These are phyloP conservation scores for Fusarium albidum DNA, from an alignment of 2,329 filamentous ascomycete species.

Conservation along the genomic window DNA sequence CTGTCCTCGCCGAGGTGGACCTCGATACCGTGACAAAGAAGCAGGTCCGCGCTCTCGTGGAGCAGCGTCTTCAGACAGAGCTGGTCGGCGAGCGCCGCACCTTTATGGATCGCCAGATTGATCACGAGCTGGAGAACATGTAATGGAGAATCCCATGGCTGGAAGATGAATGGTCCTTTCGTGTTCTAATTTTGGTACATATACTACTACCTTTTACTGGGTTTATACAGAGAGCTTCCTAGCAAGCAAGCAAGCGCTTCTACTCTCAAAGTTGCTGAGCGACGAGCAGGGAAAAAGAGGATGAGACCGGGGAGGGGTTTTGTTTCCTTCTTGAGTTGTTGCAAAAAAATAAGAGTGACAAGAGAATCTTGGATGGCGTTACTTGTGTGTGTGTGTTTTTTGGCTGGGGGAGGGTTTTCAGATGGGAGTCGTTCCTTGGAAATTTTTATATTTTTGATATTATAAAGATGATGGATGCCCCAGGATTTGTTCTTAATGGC, in stretches of 20 bases:
- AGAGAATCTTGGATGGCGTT: conserved; percentile 31
- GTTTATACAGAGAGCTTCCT: conserved; percentile 22
- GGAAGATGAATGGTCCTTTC: conserved; percentile 16
- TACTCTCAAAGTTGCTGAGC: conserved; percentile 16
- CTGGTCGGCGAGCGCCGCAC: conserved; percentile 83
- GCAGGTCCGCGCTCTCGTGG: conserved; percentile 88
- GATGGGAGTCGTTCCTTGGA: conserved; percentile 37
- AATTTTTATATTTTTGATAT: conserved; percentile 28
- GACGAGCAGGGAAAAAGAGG: conserved; percentile 11
- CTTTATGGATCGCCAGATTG: conserved; percentile 93
- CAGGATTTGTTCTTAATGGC: conserved; percentile 32
- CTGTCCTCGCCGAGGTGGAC: conserved; percentile 86
- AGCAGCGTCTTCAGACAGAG: conserved; percentile 92
- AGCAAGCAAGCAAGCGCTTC: conserved; percentile 7
- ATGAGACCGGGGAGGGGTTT: conserved; percentile 6
- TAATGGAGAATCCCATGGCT: conserved; percentile 50
- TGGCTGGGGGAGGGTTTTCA: conserved; percentile 24
- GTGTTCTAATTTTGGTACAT: conserved; percentile 35
- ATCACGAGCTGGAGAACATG: conserved; percentile 93
- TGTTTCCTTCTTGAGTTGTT: conserved; percentile 12
- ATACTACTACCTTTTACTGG: conserved; percentile 23
- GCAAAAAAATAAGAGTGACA: conserved; percentile 36
- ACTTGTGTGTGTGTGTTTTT: conserved; percentile 12
- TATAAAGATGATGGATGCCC: conserved; percentile 34
- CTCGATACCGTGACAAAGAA: conserved; percentile 99